Evolutionary conservation across 352 stramenopile genomes (phyloP).

Genomic region (Peronosclerospora sorghi): DNA sequence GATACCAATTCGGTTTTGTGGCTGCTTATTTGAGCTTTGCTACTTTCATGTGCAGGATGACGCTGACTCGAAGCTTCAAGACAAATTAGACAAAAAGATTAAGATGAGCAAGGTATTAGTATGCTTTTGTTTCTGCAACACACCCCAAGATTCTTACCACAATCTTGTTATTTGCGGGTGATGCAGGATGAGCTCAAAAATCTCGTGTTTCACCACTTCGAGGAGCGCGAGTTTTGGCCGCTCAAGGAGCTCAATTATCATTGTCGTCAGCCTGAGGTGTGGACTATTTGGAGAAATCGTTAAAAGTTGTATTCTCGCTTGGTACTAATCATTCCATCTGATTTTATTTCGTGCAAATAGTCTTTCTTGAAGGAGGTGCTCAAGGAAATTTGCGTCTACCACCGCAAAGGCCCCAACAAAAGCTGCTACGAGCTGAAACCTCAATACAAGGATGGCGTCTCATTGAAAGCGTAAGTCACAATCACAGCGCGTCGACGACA

Average conservation of each 20-base stretch:
- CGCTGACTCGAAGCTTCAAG: constrained; percentile 39
- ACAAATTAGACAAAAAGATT: constrained; percentile 79
- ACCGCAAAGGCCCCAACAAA: constrained; percentile 84
- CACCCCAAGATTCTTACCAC: too few species aligned
- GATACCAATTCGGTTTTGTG: not conserved
- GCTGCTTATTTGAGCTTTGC: not conserved
- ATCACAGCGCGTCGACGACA: too few species aligned
- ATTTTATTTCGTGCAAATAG: constrained; percentile 17
- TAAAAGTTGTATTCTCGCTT: not conserved
- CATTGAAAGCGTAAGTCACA: constrained; percentile 20
- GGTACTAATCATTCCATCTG: not conserved
- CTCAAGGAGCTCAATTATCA: constrained; percentile 86
- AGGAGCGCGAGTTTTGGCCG: constrained; percentile 78
- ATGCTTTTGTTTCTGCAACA: not conserved
- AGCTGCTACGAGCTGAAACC: constrained; percentile 84
- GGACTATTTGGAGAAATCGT: not conserved
- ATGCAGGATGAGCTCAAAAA: constrained; percentile 81
- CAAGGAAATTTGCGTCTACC: constrained; percentile 84
- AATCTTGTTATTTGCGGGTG: not conserved
- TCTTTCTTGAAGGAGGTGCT: constrained; percentile 83
- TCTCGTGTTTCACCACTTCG: constrained; percentile 79
- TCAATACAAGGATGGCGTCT: constrained; percentile 74
- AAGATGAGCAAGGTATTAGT: constrained; percentile 79
- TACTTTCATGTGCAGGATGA: constrained; percentile 24
- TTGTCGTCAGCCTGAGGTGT: constrained; percentile 78